phyloP scores from a whole-genome alignment of 345 rosid species.

The Eucalyptus guilfoylei region DNA sequence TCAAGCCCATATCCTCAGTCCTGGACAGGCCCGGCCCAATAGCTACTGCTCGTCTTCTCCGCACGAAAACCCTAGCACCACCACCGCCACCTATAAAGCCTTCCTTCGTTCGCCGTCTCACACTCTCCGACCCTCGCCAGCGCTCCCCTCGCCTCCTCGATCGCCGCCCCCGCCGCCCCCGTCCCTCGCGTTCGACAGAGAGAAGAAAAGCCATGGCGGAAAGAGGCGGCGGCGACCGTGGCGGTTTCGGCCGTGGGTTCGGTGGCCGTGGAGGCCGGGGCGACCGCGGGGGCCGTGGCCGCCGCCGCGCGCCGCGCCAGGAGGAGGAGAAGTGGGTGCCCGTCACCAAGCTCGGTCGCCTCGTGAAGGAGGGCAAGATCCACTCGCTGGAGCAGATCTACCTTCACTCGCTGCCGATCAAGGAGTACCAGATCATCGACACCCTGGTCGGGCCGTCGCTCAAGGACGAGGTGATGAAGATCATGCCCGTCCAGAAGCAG shows the following conservation, averaged over 20 bases:
- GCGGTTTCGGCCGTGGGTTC: constrained; percentile 56
- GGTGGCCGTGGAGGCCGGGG: constrained; percentile 54
- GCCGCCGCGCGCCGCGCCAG: constrained; percentile 54
- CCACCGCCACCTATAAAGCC: not conserved
- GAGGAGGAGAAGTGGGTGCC: constrained; percentile 88
- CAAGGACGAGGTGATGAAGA: constrained; percentile 96
- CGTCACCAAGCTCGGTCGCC: constrained; percentile 85
- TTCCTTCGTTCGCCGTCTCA: not conserved
- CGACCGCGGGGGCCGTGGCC: constrained; percentile 33
- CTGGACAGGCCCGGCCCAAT: not conserved
- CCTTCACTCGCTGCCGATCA: constrained; percentile 78
- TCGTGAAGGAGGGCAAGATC: constrained; percentile 42
- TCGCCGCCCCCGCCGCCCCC: not conserved
- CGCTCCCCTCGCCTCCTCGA: not conserved
- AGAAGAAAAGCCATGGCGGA: constrained; percentile 38
- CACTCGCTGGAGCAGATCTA: constrained; percentile 56
- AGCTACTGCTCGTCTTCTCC: not conserved
- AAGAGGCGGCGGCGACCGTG: constrained; percentile 62
- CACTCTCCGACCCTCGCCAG: not conserved
- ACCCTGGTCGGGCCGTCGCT: constrained; percentile 52
- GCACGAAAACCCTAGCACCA: not conserved
- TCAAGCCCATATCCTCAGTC: not conserved
- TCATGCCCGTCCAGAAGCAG: constrained; percentile 89
- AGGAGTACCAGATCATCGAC: constrained; percentile 84
- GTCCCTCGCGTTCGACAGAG: not conserved